phyloP scores from a whole-genome alignment of 2,329 filamentous ascomycete genomes.

The Cordyceps fumosorosea region DNA sequence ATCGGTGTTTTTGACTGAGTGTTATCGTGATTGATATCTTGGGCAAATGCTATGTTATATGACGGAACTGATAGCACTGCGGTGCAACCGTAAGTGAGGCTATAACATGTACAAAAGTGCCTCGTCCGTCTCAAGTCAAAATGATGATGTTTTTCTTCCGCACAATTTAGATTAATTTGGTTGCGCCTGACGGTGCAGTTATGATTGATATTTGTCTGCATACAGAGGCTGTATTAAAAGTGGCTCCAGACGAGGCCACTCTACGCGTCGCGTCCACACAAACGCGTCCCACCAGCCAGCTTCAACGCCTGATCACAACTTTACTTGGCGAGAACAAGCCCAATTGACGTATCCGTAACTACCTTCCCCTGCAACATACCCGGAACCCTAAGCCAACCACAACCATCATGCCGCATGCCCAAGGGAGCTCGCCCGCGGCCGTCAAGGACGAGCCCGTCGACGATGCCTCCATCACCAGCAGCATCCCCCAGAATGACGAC shows the following conservation, averaged over 20 bases:
- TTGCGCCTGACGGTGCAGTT: too few relatives aligned
- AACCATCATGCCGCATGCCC: conserved; percentile 38
- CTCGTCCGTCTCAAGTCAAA: too few relatives aligned
- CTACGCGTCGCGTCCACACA: conserved; percentile 10
- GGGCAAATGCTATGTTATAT: too few relatives aligned
- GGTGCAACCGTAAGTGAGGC: too few relatives aligned
- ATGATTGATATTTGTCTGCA: too few relatives aligned
- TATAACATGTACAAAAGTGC: too few relatives aligned
- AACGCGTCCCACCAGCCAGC: background rate
- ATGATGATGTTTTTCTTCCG: too few relatives aligned
- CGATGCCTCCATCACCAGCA: conserved; percentile 22
- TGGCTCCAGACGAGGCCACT: conserved; percentile 2
- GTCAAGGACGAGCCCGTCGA: conserved; percentile 31
- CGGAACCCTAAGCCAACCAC: background rate
- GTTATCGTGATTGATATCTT: too few relatives aligned
- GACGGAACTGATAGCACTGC: too few relatives aligned
- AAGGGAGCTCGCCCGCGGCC: conserved; percentile 22
- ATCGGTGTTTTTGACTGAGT: too few relatives aligned
- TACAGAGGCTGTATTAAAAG: background rate
- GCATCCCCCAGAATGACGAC: conserved; percentile 24
- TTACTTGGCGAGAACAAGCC: background rate
- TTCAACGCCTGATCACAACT: background rate
- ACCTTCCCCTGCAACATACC: background rate
- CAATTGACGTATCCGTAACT: background rate
- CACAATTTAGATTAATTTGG: too few relatives aligned